Conservation (phyloP, 495 filamentous ascomycete species). For the Aspergillus funiculosus region DNA sequence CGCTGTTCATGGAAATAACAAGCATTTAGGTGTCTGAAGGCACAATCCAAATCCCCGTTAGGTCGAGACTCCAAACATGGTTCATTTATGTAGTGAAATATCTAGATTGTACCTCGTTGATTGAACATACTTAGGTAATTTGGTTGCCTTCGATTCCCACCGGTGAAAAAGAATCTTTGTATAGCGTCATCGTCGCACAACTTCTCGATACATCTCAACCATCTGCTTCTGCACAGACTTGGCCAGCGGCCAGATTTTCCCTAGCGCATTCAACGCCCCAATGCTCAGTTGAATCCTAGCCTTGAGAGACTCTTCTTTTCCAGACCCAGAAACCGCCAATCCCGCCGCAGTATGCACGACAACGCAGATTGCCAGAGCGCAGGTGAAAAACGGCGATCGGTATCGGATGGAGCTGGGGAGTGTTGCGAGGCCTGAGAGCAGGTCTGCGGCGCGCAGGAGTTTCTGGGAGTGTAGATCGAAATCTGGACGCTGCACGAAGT, state of each 20-base stretch:
- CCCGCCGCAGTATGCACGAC: constrained; percentile 41
- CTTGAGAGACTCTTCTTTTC: constrained; percentile 54
- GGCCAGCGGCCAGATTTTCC: constrained; percentile 63
- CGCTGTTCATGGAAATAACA: too few relatives aligned
- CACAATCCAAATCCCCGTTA: too few relatives aligned
- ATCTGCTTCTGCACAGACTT: constrained; percentile 58
- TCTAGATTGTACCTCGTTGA: too few relatives aligned
- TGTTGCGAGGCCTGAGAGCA: constrained; percentile 65
- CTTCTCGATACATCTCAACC: constrained; percentile 21
- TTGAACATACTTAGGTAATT: too few relatives aligned
- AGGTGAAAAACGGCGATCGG: constrained; percentile 75
- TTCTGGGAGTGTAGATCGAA: constrained; percentile 59
- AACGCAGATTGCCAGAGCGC: constrained; percentile 50
- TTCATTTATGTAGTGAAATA: too few relatives aligned
- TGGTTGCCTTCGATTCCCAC: too few relatives aligned
- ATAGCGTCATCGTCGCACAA: too few relatives aligned
- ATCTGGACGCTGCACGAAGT: constrained; percentile 29
- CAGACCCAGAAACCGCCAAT: constrained; percentile 44
- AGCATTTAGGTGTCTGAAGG: too few relatives aligned
- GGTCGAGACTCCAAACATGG: too few relatives aligned
- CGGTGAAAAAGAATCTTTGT: too few relatives aligned
- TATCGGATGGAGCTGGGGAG: constrained; percentile 58
- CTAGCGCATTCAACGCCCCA: constrained; percentile 63
- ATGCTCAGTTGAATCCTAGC: constrained; percentile 65
- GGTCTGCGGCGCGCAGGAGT: constrained; percentile 61